Percentiles rank a stretch among this genome's conserved stretches.
These are phyloP conservation scores for Mercurialis annua DNA, from an alignment of 345 rosid species.

Conservation along the genomic window DNA sequence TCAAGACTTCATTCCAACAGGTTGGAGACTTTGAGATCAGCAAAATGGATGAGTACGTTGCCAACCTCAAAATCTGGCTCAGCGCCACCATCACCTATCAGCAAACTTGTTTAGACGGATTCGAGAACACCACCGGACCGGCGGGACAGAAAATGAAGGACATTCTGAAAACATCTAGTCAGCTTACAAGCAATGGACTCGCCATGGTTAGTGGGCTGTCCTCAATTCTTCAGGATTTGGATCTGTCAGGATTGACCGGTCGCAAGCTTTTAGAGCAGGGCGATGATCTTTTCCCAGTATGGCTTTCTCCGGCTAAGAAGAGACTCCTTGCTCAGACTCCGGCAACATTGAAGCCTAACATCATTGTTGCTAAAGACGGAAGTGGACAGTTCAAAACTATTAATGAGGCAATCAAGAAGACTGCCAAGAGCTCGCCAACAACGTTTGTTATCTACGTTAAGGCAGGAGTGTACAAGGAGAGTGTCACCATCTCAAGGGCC, in stretches of 20 bases:
- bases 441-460: conserved; percentile 63
- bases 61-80: conserved; percentile 63
- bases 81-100: conserved; percentile 74
- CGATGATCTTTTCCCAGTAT: conserved; percentile 37
- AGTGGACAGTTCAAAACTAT: conserved; percentile 63
- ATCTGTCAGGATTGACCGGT: conserved; percentile 11
- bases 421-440: conserved; percentile 33
- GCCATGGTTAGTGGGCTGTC: conserved; percentile 57
- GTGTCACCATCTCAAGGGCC: conserved; percentile 30
- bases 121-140: conserved; percentile 45
- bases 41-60: conserved; percentile 30
- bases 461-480: conserved; percentile 65
- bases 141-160: conserved; percentile 45
- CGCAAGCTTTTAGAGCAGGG: conserved; percentile 9
- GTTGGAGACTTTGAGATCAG: conserved; percentile 37
- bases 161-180: conserved; percentile 36
- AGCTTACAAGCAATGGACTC: conserved; percentile 65
- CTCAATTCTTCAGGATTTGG: conserved; percentile 25
- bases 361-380: conserved; percentile 65
- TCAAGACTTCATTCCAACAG: conserved; percentile 39
- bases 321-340: conserved; percentile 32
- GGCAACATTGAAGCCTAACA: conserved; percentile 37
- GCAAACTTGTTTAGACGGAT: conserved; percentile 67
- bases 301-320: conserved; percentile 42
- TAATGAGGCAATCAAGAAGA: conserved; percentile 40